Conservation (phyloP, 2,329 filamentous ascomycete species). For the Cercospora sojina region DNA sequence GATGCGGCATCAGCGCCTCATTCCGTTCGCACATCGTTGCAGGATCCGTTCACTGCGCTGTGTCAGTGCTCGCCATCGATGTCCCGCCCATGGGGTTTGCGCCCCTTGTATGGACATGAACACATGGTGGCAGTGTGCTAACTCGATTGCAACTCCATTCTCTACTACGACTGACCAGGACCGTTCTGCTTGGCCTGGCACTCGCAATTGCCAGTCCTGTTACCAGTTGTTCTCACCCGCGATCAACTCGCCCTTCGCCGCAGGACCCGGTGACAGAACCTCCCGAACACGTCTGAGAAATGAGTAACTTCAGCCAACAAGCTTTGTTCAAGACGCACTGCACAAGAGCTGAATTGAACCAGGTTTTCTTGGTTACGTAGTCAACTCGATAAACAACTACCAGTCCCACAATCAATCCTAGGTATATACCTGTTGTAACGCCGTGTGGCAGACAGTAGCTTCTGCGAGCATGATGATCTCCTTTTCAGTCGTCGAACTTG, state of each 20-base stretch:
- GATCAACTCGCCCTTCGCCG: not conserved
- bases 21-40: not conserved
- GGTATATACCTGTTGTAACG: not conserved
- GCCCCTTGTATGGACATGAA: not conserved
- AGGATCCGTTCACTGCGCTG: not conserved
- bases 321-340: not conserved
- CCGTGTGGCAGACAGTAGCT: not conserved
- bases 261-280: too few species aligned
- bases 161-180: not conserved
- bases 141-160: not conserved
- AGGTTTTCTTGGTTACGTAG: not conserved
- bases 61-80: not conserved
- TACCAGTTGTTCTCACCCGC: not conserved
- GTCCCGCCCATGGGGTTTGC: too few species aligned
- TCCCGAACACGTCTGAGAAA: not conserved
- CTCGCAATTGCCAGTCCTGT: not conserved
- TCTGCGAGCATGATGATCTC: not conserved
- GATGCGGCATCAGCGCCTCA: not conserved
- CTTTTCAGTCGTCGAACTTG: slow-evolving; percentile 82
- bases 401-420: not conserved
- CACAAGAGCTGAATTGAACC: not conserved
- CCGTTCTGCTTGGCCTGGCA: not conserved
- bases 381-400: not conserved
- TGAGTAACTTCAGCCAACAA: not conserved
- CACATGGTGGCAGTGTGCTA: not conserved